Evolutionary conservation across 192 early-diverging fungal species (phyloP).

Genomic region (Coemansia sp.): DNA sequence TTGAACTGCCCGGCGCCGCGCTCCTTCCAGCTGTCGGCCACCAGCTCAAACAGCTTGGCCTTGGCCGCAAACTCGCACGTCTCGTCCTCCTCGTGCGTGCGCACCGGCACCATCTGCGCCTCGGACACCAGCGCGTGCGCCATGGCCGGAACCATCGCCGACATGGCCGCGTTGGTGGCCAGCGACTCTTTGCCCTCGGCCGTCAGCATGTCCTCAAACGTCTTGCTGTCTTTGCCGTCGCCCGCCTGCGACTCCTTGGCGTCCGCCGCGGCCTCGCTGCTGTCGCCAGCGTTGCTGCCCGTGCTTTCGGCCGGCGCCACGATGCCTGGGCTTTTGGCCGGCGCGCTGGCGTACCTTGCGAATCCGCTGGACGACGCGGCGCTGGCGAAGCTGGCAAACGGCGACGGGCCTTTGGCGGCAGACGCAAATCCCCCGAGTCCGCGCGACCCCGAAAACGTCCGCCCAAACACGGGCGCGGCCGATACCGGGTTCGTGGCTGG

Average conservation of each 20-base stretch:
- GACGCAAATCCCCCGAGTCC: slow-evolving; percentile 37
- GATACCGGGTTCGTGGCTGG: too few species aligned
- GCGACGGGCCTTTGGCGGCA: slow-evolving; percentile 25
- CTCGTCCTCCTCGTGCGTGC: slow-evolving; percentile 52
- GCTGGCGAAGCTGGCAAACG: slow-evolving; percentile 19
- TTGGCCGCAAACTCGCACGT: slow-evolving; percentile 37
- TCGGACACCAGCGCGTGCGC: slow-evolving; percentile 13
- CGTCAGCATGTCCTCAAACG: slow-evolving; percentile 41
- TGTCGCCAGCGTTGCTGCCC: background rate
- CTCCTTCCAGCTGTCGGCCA: slow-evolving; percentile 38
- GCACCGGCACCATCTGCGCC: slow-evolving; percentile 2
- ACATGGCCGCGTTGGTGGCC: slow-evolving; percentile 17
- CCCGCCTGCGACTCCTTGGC: background rate
- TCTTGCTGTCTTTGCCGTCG: background rate
- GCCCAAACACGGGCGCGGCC: slow-evolving; percentile 23
- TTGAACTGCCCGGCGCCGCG: slow-evolving; percentile 48
- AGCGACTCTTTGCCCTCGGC: slow-evolving; percentile 31
- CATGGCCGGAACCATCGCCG: slow-evolving; percentile 17
- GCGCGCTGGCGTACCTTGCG: slow-evolving; percentile 34
- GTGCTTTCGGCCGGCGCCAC: background rate
- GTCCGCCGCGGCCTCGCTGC: background rate
- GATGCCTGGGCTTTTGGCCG: background rate
- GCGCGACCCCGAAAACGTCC: slow-evolving; percentile 15
- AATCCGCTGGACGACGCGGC: slow-evolving; percentile 27
- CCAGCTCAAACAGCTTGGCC: slow-evolving; percentile 48